Evolutionary conservation across 1,139 yeast species (phyloP).

Genomic region (Kluyveromyces sp.): DNA sequence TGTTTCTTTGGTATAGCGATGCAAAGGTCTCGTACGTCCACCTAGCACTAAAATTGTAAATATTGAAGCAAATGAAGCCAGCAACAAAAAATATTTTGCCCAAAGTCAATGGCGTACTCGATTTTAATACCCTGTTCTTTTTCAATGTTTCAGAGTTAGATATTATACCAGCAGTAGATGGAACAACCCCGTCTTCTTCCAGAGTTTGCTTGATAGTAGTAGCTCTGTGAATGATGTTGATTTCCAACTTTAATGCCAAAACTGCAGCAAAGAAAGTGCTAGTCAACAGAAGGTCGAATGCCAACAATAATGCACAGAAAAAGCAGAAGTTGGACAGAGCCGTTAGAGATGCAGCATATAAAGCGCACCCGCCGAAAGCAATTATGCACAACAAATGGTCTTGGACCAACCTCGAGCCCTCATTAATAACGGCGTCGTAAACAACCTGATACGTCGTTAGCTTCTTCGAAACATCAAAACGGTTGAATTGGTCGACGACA

Average conservation of each 20-base stretch:
- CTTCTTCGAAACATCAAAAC: constrained; percentile 29
- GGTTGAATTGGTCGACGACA: constrained; percentile 30
- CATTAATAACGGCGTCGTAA: constrained; percentile 54
- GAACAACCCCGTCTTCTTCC: constrained; percentile 90
- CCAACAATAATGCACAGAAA: constrained; percentile 64
- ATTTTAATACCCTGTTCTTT: constrained; percentile 24
- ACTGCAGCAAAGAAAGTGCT: constrained; percentile 83
- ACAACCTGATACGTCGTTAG: constrained; percentile 36
- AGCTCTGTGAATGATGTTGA: constrained; percentile 79
- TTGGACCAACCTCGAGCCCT: constrained; percentile 65
- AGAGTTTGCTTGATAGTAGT: constrained; percentile 73
- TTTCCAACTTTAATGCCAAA: constrained; percentile 82
- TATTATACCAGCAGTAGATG: constrained; percentile 64
- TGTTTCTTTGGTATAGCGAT: constrained; percentile 30
- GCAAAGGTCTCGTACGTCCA: constrained; percentile 55
- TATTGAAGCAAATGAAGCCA: constrained; percentile 65
- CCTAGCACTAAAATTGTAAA: constrained; percentile 66
- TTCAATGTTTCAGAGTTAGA: constrained; percentile 42
- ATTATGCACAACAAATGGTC: constrained; percentile 73
- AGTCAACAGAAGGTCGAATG: constrained; percentile 67
- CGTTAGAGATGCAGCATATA: constrained; percentile 62
- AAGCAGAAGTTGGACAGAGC: constrained; percentile 84
- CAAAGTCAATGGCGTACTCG: constrained; percentile 43
- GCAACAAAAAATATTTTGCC: constrained; percentile 63
- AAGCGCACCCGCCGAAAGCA: constrained; percentile 61